A percentile compares a stretch with the other conserved stretches of the same genome.
phyloP scores from a whole-genome alignment of 1,284 basidiomycete species.

The Heterobasidion occidentale region DNA sequence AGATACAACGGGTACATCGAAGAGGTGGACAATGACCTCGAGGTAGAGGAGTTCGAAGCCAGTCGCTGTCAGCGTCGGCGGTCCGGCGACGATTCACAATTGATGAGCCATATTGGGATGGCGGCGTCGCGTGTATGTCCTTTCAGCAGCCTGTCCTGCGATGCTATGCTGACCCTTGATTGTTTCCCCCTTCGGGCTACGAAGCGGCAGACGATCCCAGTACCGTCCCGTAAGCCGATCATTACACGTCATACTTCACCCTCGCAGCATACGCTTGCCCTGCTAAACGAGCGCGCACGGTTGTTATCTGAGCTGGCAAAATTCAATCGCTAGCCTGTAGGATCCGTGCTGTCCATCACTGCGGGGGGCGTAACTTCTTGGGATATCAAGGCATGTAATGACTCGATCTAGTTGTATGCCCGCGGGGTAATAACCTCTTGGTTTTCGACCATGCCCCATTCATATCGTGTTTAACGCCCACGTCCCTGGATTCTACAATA shows the following conservation, averaged over 20 bases:
- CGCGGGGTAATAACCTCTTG: too few relatives aligned
- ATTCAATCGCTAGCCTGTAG: constrained; percentile 13
- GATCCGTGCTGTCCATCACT: too few relatives aligned
- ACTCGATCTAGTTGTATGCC: too few relatives aligned
- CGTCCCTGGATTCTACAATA: too few relatives aligned
- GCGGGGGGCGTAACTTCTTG: too few relatives aligned
- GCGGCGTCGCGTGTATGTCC: not conserved
- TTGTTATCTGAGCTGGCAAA: constrained; percentile 38
- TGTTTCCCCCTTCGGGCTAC: too few relatives aligned
- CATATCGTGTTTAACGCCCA: too few relatives aligned
- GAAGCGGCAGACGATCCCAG: too few relatives aligned
- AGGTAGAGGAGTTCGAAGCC: constrained; percentile 39
- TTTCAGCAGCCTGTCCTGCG: not conserved
- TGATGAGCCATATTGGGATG: not conserved
- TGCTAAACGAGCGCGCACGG: constrained; percentile 42
- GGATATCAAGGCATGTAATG: too few relatives aligned
- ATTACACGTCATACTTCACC: constrained; percentile 30
- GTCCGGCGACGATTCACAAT: not conserved
- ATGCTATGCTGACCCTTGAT: too few relatives aligned
- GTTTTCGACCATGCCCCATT: too few relatives aligned
- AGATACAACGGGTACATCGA: constrained; percentile 48
- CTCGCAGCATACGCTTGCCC: constrained; percentile 34
- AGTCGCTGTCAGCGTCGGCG: constrained; percentile 2
- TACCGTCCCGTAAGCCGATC: constrained; percentile 5
- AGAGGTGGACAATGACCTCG: constrained; percentile 39